Conservation (phyloP, 805 yeast genomes). For the Kluyveromyces aestuarii region DNA sequence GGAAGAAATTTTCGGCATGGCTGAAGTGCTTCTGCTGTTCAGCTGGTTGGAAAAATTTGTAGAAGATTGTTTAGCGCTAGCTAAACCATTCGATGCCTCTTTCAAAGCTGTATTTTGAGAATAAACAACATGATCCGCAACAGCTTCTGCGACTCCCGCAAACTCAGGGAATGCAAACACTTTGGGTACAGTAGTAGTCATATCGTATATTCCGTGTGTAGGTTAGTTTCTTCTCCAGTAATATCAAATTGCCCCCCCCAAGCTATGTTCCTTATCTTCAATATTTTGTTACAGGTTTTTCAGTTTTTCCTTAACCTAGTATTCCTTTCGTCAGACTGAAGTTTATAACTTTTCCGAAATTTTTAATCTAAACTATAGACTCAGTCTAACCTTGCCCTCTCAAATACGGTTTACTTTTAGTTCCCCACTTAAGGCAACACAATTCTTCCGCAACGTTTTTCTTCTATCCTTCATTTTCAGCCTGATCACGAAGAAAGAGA, state of each 20-base stretch:
- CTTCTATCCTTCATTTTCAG: neutral
- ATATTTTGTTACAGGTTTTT: neutral
- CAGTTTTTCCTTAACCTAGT: neutral
- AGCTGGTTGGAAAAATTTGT: conserved; percentile 8
- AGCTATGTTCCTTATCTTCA: neutral
- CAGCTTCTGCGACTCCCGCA: conserved; percentile 89
- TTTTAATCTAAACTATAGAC: too few species aligned
- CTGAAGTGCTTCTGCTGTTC: conserved; percentile 5
- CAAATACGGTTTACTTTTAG: too few species aligned
- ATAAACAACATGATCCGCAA: conserved; percentile 85
- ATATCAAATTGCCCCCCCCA: neutral
- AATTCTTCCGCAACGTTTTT: neutral
- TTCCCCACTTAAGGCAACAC: too few species aligned
- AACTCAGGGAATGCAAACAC: conserved; percentile 89
- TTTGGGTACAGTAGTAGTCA: conserved; percentile 92
- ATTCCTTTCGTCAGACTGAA: neutral
- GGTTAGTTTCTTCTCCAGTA: neutral
- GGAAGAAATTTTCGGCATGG: conserved; percentile 5
- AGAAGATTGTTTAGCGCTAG: conserved; percentile 2
- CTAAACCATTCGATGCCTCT: neutral
- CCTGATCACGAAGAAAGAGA: neutral
- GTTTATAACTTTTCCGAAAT: too few species aligned
- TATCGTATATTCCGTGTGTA: conserved; percentile 16
- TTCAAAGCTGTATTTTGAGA: conserved; percentile 59
- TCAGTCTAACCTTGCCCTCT: too few species aligned